A percentile compares a stretch with the other conserved stretches of the same genome.
Evolutionary conservation across 805 yeast genomes (phyloP).

Genomic region (Myxozyma lipomycoides): DNA sequence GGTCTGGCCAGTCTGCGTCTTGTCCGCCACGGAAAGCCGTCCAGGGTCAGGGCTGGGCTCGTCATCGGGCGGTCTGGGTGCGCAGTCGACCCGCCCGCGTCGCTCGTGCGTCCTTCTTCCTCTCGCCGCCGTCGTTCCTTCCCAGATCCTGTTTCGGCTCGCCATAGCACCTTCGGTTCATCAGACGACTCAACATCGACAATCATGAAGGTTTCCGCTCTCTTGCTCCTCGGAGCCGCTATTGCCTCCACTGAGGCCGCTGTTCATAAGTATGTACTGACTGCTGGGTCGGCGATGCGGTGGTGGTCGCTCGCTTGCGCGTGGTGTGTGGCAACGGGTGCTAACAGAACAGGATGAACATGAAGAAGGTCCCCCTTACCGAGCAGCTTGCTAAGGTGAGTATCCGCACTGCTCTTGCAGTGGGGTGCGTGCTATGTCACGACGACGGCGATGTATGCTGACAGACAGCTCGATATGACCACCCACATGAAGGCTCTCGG

Average conservation of each 20-base stretch:
- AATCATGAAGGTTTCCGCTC: slow-evolving; percentile 26
- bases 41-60: no score
- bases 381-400: slow-evolving; percentile 51
- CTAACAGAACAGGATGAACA: slow-evolving; percentile 44
- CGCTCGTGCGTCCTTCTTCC: no score
- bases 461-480: slow-evolving; percentile 27
- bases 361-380: slow-evolving; percentile 55
- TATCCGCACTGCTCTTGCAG: no score
- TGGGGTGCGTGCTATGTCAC: slow-evolving; percentile 4
- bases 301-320: background rate
- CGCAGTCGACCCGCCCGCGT: no score
- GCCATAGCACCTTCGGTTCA: background rate
- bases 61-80: no score
- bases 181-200: background rate
- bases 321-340: slow-evolving; percentile 1
- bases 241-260: slow-evolving; percentile 32
- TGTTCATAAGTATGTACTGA: slow-evolving; percentile 35
- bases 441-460: background rate
- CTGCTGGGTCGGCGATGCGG: background rate
- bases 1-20: no score
- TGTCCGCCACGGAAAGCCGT: no score
- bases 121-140: background rate
- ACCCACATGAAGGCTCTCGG: slow-evolving; percentile 55
- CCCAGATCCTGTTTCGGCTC: background rate
- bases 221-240: slow-evolving; percentile 25